Conservation (phyloP, 768 basidiomycete species). For the Tulasnella sp. region DNA sequence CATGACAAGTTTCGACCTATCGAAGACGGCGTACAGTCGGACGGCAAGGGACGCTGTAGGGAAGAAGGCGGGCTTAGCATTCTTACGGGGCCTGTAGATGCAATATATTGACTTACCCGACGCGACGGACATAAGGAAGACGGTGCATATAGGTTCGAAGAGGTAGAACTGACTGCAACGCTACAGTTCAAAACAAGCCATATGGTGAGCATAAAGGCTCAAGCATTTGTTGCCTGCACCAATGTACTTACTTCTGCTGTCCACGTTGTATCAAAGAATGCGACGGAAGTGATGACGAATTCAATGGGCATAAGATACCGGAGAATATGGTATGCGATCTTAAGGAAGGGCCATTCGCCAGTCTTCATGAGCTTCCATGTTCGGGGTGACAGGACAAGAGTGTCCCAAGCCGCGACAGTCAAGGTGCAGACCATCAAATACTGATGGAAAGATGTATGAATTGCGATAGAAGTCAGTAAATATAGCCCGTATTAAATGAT, state of each 20-base stretch:
- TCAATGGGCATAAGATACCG: conserved; percentile 69
- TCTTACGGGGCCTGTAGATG: background rate
- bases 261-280: conserved; percentile 74
- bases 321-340: conserved; percentile 64
- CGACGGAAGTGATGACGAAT: conserved; percentile 67
- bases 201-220: background rate
- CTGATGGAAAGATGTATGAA: conserved; percentile 36
- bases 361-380: conserved; percentile 60
- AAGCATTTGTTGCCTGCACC: background rate
- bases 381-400: conserved; percentile 71
- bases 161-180: conserved; percentile 62
- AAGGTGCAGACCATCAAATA: conserved; percentile 85
- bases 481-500: background rate
- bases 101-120: conserved; percentile 35
- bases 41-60: conserved; percentile 55
- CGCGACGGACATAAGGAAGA: conserved; percentile 62
- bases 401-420: conserved; percentile 84
- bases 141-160: conserved; percentile 80
- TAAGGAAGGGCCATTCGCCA: conserved; percentile 63
- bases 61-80: too few species aligned
- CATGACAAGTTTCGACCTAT: conserved; percentile 48
- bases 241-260: conserved; percentile 37
- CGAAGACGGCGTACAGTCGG: conserved; percentile 70
- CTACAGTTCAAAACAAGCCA: conserved; percentile 28
- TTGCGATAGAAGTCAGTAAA: background rate